Conservation (phyloP, 331 rosid genomes). For the Quercus lobata region DNA sequence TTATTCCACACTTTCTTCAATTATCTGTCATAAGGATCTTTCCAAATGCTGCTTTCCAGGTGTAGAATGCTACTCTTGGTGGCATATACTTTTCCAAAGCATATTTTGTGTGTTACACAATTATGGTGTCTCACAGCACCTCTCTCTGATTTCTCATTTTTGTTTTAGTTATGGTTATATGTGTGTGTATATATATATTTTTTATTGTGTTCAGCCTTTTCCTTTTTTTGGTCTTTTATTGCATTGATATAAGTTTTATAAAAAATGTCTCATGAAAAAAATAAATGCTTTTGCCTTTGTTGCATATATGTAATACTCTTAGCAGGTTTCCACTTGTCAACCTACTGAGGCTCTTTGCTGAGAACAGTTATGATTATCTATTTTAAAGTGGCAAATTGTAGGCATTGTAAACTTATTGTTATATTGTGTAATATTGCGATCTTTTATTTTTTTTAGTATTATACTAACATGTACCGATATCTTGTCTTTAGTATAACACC, state of each 20-base stretch:
- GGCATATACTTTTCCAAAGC: no score
- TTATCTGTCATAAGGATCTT: no score
- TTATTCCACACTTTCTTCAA: no score
- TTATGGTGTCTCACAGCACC: not conserved
- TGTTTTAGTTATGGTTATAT: not conserved
- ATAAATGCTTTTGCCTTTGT: not conserved
- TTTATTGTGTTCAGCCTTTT: not conserved
- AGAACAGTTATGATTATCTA: not conserved
- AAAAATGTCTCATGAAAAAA: not conserved
- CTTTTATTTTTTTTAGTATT: not conserved
- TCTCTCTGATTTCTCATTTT: not conserved
- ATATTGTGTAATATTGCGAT: not conserved
- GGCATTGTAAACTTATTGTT: not conserved
- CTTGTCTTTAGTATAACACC: constrained; percentile 53
- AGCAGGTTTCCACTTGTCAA: not conserved
- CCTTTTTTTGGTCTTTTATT: not conserved
- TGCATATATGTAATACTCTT: not conserved
- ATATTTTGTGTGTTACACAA: no score
- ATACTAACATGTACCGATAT: constrained; percentile 1
- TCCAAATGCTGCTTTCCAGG: no score
- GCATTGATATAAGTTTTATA: not conserved
- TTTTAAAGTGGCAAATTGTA: not conserved
- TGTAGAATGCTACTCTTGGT: no score
- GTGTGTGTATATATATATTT: not conserved
- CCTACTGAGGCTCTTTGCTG: not conserved